These are phyloP conservation scores for Irpex lacteus DNA, from an alignment of 1,284 basidiomycete species.

Conservation along the genomic window DNA sequence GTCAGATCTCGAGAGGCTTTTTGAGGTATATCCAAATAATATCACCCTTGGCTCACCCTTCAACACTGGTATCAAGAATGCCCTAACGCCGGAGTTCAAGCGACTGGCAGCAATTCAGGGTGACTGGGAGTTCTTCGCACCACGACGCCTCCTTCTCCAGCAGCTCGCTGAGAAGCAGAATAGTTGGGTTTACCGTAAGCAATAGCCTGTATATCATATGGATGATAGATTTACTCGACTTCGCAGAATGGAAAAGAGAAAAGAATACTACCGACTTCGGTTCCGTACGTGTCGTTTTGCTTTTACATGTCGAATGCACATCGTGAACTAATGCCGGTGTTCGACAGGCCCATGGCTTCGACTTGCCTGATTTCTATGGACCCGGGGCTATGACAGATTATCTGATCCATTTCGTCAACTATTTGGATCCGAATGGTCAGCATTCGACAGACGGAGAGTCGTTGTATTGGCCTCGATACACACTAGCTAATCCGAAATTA, in stretches of 20 bases:
- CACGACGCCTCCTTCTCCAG: conserved; percentile 32
- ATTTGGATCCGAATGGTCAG: conserved; percentile 26
- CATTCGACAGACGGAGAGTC: background rate
- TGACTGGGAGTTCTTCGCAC: conserved; percentile 49
- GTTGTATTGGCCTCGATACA: conserved; percentile 21
- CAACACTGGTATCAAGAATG: conserved; percentile 42
- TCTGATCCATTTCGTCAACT: conserved; percentile 25
- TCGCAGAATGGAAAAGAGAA: conserved; percentile 10
- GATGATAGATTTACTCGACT: background rate
- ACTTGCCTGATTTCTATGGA: conserved; percentile 21
- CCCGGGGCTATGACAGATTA: conserved; percentile 22
- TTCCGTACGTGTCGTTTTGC: conserved; percentile 30
- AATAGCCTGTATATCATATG: background rate
- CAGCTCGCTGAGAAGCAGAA: conserved; percentile 39
- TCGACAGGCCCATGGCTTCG: conserved; percentile 21
- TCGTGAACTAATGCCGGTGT: background rate
- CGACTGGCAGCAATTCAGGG: conserved; percentile 47
- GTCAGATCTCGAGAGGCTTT: conserved; percentile 30
- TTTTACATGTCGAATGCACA: background rate
- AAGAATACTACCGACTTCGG: conserved; percentile 42
- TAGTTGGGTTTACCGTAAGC: conserved; percentile 47
- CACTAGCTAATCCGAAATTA: conserved; percentile 15
- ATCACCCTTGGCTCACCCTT: conserved; percentile 50
- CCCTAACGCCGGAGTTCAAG: conserved; percentile 47
- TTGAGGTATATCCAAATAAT: conserved; percentile 41